Evolutionary conservation across 768 basidiomycete species (phyloP), one percentile per base, ranked within the genome.

Genomic region (Tulasnella sp.): DNA sequence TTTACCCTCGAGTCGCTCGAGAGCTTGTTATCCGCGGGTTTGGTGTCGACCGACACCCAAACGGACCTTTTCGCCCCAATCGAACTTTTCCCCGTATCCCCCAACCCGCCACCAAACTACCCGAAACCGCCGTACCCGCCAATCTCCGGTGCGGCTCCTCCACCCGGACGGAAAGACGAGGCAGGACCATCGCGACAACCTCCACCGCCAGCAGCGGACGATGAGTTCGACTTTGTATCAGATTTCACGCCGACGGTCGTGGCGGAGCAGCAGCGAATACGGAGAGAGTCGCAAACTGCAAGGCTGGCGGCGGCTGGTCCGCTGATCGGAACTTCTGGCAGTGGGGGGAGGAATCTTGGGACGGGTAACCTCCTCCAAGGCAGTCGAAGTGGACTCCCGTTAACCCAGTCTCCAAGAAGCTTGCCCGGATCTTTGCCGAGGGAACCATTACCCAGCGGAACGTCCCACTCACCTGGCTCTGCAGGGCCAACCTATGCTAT

Each of bases 1-100:
- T 94, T 94, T 84, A 86, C 89, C 78, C 83, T 93, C 38, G 91
- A 93, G 82, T 91, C 92, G 79, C 85, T 90, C 39, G 93, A 94
- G 82, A 90, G 91, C 0, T 83, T 93, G 1, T 84, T 94, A 5
- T 93, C 91, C 2, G 91, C 90, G 3, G 85, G 89, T 17, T 92
- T 94, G 80, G 85, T 91, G 34, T 90, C 90, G 22, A 25, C 67
- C 15, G 74, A 76, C 74, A 67, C 36, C 9, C 36, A 39, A n/a
- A 37, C 37, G 15, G 52, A 36, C 14, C 34, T 31, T 42, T 38
- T 69, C 39, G 58, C 74, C 22, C 58, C 58, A n/a, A 40, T 76
- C 22, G 74, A 76, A 52, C 68, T 76, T 14, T 76, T 42, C 49
- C 39, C 38, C 11, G 38, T 76, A 17, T 38, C 67, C 36, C 74